Base-by-base conservation (phyloP, 495 filamentous ascomycete genomes). In the Hypoxylon rickii region DNA sequence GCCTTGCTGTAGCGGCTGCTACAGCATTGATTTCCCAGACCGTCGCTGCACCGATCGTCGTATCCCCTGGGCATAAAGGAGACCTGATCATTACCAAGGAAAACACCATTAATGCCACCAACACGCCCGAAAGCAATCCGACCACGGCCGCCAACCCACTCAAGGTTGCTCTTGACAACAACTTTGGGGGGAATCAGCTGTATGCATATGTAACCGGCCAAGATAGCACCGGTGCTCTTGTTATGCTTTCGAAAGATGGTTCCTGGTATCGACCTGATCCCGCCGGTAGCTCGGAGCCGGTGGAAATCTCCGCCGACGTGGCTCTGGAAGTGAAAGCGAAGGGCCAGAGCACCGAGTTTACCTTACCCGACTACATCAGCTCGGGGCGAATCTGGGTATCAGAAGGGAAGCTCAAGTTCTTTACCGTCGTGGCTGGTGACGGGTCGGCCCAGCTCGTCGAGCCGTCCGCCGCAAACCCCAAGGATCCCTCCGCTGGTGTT, bases 391-490 rank as follows among this genome's bases (percentile, higher is more conserved):
- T 79, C 21, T 79, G 71, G 69, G 63, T 77, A 36, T 62, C 70
- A 13, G 66, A 70, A n/a, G 72, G 76, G n/a, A 44, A 68, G 0
- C 66, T 79, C n/a, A 42, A 69, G 22, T 77, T 77, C 63, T 76
- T 63, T 61, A 64, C 69, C 8, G 65, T 77, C n/a, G 43, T 34
- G 7, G 44, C 39, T 19, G 61, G 26, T 3, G 50, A 65, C 17
- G 73, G 71, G 18, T 57, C 42, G 5, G 56, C 66, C 0, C 49
- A 42, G 15, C 61, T 77, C 3, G 72, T 76, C 44, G 70, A 77
- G 55, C 76, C 75, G 4, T 70, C 76, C 0, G 62, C 67, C 21
- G 62, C 62, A 13, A 78, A 78, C 65, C 71, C 73, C 7, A 53
- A 44, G 2, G 76, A 79, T 38, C 75, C 76, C 18, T 74, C 63